Evolutionary conservation across 306 rosid species (phyloP), one percentile per base, ranked within the genome.

Genomic region (Dryas drummondii): DNA sequence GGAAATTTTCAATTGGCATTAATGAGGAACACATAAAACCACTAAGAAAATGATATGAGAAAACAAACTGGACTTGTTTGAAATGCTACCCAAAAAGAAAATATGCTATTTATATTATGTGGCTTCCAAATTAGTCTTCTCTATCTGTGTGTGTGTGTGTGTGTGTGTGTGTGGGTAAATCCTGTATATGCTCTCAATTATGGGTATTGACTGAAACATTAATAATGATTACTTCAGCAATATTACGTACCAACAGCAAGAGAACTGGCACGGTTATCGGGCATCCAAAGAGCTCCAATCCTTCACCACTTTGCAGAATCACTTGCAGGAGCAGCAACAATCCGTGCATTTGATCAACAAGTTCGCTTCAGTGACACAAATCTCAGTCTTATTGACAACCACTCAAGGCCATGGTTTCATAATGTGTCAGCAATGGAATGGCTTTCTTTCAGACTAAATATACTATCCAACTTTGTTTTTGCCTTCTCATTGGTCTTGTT

Each of bases 361-460:
- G 71, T 68, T 42, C 94, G 98, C n/a, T 94, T 94, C 76, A 76
- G 76, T 44, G 4, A 78, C 51, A 71, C 89, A 60, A 94, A 94
- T 78, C 87, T 94, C 61, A 73, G 51, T 42, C 97, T 88, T 63
- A 82, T 91, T 70, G 97, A 94, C 82, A 72, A 73, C 58, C 85
- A 83, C 82, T 88, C 98, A n/a, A 90, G 85, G 74, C 98, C 98
- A 26, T 94, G 98, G 98, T 91, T 94, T 80, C 97, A 94, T 70
- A 94, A 90, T 58, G 83, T 87, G 16, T 88, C 98, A 41, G 97
- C 96, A 22, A 91, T 94, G 98, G 98, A 94, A 76, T 94, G 98
- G 98, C 94, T 91, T 27, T 94, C 97, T 69, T 94, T 80, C 88
- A 88, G 98, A 81, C 77, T 94, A 72, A 94, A 94, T 78, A 44